Base-by-base conservation (phyloP, 371 early-diverging fungal genomes). In the Saksenaea vasiformis region DNA sequence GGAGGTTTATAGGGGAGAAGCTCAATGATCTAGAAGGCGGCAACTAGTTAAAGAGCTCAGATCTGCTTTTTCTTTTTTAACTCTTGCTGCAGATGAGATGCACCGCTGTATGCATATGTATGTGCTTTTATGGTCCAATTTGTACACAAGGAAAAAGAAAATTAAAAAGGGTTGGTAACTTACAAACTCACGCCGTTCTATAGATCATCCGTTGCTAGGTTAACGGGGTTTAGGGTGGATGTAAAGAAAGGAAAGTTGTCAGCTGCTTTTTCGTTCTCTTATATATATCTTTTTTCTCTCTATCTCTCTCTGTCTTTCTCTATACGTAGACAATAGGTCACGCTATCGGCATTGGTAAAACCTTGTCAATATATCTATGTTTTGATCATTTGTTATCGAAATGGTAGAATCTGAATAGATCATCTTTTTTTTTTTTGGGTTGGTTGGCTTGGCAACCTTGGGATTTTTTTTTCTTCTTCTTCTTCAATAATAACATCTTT, bases 101-200 rank as follows among this genome's bases (percentile, higher is more conserved):
- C 51, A 47, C n/a, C 17, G 2, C 51, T 47, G 51, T 47, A 47
- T 47, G 51, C 51, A 47, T 22, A 47, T 47, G 51, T 47, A 47
- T 47, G 51, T 47, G 51, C 51, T 47, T 22, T 47, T 47, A 47
- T 47, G 51, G 51, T 19, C 51, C 51, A 47, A 47, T 47, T 47
- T 47, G 51, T 22, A 47, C 51, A 47, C 51, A 47, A 47, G 51
- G 51, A 47, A 47, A 47, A 47, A 22, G 51, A 47, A 47, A 47
- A 19, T 47, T 31, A 31, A 47, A 47, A 47, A 47, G 22, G 51
- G 51, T 14, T 47, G 51, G 27, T 47, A 47, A 26, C n/a, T n/a
- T 22, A 47, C 51, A 17, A 22, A 47, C 17, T 22, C 3, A 22
- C 51, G 8, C 4, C 10, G 17, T 11, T 22, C 10, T 47, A 9